Base-by-base conservation (phyloP, 2,329 filamentous ascomycete genomes). In the Pyrenophora seminiperda region DNA sequence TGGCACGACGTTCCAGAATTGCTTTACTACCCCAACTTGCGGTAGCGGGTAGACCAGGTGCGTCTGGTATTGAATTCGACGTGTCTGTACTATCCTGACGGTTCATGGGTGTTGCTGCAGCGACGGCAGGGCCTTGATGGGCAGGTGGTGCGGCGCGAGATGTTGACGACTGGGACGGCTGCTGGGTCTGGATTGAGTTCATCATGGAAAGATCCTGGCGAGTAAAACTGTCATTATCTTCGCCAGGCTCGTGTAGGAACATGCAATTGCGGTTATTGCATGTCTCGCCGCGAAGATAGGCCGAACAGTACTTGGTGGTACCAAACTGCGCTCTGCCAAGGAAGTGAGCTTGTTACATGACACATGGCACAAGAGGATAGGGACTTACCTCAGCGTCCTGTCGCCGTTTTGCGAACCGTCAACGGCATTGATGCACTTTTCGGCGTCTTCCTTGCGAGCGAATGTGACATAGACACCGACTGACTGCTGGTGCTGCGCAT, bases 401-500 rank as follows among this genome's bases (percentile, higher is more conserved):
- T 97, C 94, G 43, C 90, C 91, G 67, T 99, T 97, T 54, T 88
- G 83, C 2, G 92, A 95, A 27, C 92, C 91, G 72, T 99, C 91
- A 4, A 99, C 94, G 30, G 91, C 91, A 47, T 86, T 83, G 56
- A 99, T 99, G 72, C 94, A 99, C 30, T 83, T 85, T 32, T 88
- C 88, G 13, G 94, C 94, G 74, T 97, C 94, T 59, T 91, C 86
- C 70, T 96, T 96, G 58, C 84, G 87, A 61, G 94, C 89, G 71
- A 97, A 99, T 0, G 94, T 99, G n/a, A 99, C 94, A 68, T 99
- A 99, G 41, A 99, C 93, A 38, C 94, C 94, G 4, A 99, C 87
- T 0, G 92, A 95, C 64, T 94, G 89, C 60, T 91, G 89, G 46
- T 81, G 79, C 47, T 82, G 79, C 27, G 81, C 78, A 37, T 81